Conservation (phyloP, 1,139 yeast species). For the Williopsis jadinii region DNA sequence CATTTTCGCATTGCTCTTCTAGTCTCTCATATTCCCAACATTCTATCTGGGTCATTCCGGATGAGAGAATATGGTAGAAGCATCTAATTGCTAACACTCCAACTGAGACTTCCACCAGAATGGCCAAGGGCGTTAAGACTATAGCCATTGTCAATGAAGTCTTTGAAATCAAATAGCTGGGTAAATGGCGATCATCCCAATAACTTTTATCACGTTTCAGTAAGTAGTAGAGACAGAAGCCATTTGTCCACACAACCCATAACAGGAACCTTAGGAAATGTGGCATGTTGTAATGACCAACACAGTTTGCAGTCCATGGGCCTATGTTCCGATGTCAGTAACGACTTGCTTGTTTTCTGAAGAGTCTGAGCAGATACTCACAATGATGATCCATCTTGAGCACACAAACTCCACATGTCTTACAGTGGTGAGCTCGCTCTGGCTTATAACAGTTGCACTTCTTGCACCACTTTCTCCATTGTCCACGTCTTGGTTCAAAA, state of each 20-base stretch:
- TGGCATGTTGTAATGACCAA: conserved; percentile 73
- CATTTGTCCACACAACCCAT: conserved; percentile 58
- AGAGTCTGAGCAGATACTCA: conserved; percentile 18
- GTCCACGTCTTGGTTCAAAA: conserved; percentile 31
- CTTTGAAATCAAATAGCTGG: conserved; percentile 50
- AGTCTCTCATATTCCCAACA: conserved; percentile 87
- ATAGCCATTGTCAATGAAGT: conserved; percentile 51
- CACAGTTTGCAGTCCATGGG: conserved; percentile 85
- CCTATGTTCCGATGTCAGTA: conserved; percentile 8
- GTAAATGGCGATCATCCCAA: conserved; percentile 49
- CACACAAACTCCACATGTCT: conserved; percentile 53
- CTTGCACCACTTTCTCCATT: conserved; percentile 56
- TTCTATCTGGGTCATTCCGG: conserved; percentile 90
- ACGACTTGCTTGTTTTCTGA: not conserved
- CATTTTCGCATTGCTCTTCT: conserved; percentile 52
- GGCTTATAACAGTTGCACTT: conserved; percentile 67
- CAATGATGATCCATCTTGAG: conserved; percentile 82
- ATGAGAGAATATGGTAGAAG: conserved; percentile 42
- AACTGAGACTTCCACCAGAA: conserved; percentile 55
- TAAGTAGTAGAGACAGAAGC: conserved; percentile 40
- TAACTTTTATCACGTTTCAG: conserved; percentile 35
- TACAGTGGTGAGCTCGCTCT: conserved; percentile 76
- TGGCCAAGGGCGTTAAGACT: conserved; percentile 46
- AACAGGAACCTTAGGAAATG: conserved; percentile 74
- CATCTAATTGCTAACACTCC: conserved; percentile 56